Evolutionary conservation across 805 yeast species (phyloP).

Genomic region (Phaffomyces opuntiae): DNA sequence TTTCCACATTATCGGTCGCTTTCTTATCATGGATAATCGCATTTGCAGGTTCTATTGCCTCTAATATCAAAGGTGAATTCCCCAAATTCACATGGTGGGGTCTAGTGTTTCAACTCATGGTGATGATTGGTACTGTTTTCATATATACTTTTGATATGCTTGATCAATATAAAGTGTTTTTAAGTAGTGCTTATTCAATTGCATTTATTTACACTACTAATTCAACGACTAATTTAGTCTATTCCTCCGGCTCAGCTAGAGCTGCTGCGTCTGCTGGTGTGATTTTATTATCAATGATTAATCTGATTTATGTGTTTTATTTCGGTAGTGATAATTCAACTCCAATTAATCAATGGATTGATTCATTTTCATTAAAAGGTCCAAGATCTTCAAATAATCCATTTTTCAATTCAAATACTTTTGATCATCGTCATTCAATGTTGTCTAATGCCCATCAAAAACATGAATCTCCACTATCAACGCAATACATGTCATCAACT

Average conservation of each 20-base stretch:
- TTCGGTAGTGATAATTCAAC: constrained; percentile 87
- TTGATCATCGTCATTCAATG: constrained; percentile 6
- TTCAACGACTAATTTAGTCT: constrained; percentile 73
- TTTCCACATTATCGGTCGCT: constrained; percentile 71
- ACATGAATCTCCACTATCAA: constrained; percentile 11
- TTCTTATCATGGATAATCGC: constrained; percentile 81
- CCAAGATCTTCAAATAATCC: constrained; percentile 30
- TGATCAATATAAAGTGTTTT: constrained; percentile 56
- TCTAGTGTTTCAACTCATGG: constrained; percentile 64
- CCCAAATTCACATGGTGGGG: constrained; percentile 98
- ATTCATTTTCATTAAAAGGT: constrained; percentile 64
- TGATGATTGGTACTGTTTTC: constrained; percentile 43
- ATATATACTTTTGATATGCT: constrained; percentile 56
- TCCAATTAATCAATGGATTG: constrained; percentile 79
- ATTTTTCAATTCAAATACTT: constrained; percentile 11
- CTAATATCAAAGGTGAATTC: constrained; percentile 36
- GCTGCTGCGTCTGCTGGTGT: constrained; percentile 94
- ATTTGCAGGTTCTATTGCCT: constrained; percentile 75
- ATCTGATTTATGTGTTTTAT: constrained; percentile 79
- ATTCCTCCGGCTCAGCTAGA: constrained; percentile 52
- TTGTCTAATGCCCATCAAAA: neutral
- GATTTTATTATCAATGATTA: constrained; percentile 72
- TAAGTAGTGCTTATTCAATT: constrained; percentile 39
- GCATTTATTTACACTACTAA: constrained; percentile 84
- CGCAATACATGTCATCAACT: constrained; percentile 40